Evolutionary conservation across 2,329 filamentous ascomycete species (phyloP), one percentile per base, ranked within the genome.

Genomic region (Diatrype stigma): DNA sequence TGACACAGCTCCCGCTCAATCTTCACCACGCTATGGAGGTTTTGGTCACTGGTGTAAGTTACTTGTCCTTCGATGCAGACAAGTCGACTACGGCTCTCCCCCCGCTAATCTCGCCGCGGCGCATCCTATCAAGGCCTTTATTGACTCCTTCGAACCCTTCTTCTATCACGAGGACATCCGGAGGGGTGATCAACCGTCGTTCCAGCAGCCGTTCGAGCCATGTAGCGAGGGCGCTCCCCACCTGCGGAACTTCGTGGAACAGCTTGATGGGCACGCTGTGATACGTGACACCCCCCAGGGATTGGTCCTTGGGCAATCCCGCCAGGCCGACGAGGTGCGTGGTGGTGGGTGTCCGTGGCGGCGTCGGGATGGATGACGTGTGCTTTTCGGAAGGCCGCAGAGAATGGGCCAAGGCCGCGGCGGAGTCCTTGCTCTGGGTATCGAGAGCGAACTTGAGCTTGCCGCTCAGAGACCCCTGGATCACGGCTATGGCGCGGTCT

Each of bases 201-300:
- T 76, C 71, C 6, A 91, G 66, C n/a, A 91, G 66, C 22, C 74
- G 70, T 63, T 90, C 87, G 23, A 90, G 69, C 87, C 87, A 91
- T 1, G 71, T 63, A 12, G 82, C 82, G 49, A 90, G 63, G 0
- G 74, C 74, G 55, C 84, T 78, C 0, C 88, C 88, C 0, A 90
- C 73, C 2, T 74, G 73, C 0, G 82, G 78, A 0, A 84, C 76
- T 51, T 86, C 82, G 61, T 92, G 88, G 61, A 89, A 91, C 3
- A 89, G 61, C 66, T 91, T 91, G 54, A 92, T 88, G 0, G 87
- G 87, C 0, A 91, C 84, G 0, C 75, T 81, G 60, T 90, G 86
- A 51, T 83, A 77, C 6, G 72, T 64, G 0, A 83, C 72, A 0
- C 75, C 75, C 0, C 71, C 68, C 0, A 68, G 63, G 0, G 67